Evolutionary conservation across 306 rosid genomes (phyloP), one percentile per base, ranked within the genome.

Genomic region (Ormosia emarginata): DNA sequence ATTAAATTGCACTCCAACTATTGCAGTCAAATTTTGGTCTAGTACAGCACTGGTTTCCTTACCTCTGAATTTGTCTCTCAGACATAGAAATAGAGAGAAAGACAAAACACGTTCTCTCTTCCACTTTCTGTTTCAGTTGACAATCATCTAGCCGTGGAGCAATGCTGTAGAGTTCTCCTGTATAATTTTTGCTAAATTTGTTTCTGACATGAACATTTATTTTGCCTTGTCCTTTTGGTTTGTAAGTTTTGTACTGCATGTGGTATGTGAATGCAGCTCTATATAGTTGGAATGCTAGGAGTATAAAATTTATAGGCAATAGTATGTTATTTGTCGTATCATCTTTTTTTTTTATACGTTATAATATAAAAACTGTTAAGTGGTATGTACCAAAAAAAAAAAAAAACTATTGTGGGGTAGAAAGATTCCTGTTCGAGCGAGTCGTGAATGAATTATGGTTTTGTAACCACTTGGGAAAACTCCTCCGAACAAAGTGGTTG

Each of bases 1-100:
- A 73, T 15, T n/a, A 43, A 44, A 7, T 64, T 46, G 41, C 57
- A 11, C 59, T 11, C 79, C 7, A 33, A 2, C 14, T 33, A 18
- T 24, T 29, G 32, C 2, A 6, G 73, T 75, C 87, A 57, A 86
- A 12, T 63, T 52, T 40, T 40, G 58, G 65, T 58, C 65, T 14
- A 57, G 15, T 6, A 18, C 18, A 9, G n/a, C 67, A 7, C 43
- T 61, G 71, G 13, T 68, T 50, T 70, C n/a, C 80, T 50, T 50
- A 34, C 50, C 40, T 18, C 36, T 36, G 77, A 44, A 24, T 49
- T 34, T 32, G 2, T 14, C 56, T 7, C 7, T 59, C 65, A 68
- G 46, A 34, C 34, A 55, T 67, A n/a, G 11, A 53, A 46, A 46
- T 32, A 75, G 7, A 56, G 46, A 70, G 7, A 56, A 36, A 70